Base-by-base conservation (phyloP, 1,284 basidiomycete species). In the Pseudozyma sp. region DNA sequence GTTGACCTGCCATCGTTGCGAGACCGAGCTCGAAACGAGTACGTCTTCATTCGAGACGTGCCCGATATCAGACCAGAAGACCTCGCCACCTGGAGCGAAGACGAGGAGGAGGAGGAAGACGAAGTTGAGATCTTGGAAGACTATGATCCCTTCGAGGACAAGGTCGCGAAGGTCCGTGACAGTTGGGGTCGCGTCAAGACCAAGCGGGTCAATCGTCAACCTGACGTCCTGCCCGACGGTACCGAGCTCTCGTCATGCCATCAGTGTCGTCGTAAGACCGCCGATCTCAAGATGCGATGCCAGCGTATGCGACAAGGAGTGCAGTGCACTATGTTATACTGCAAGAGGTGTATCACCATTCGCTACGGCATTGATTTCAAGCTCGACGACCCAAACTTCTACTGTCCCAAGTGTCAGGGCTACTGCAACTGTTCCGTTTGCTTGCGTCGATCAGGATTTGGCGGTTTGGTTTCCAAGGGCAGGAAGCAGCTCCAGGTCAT, bases 381-480 rank as follows among this genome's bases (percentile, higher is more conserved):
- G 11, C 51, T 63, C n/a, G 42, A 43, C 19, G 48, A 44, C n/a
- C 31, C 19, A 31, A 59, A 53, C 13, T 79, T 70, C 45, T 40
- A 52, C 2, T 79, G 77, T 43, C 76, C 77, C 6, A 64, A 48
- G 13, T 79, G 77, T 52, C 40, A 57, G 31, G 68, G 65, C 49
- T 73, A 57, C 40, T 79, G 77, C 64, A 74, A 72, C 45, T 79
- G 77, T 52, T 62, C 71, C n/a, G 48, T 69, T 47, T 75, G 70
- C 57, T 61, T 70, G 13, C 36, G 54, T 36, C 66, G 66, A 5
- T 59, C 59, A 1, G 73, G 66, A 12, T 52, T 64, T 21, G 73
- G 64, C 25, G 49, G 61, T 25, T 36, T 69, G 19, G 34, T 71
- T 6, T 47, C 48, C 13, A 52, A 58, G 18, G 57, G 52, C 51